phyloP scores from a whole-genome alignment of 2,329 filamentous ascomycete species.

The Tothia fuscella region DNA sequence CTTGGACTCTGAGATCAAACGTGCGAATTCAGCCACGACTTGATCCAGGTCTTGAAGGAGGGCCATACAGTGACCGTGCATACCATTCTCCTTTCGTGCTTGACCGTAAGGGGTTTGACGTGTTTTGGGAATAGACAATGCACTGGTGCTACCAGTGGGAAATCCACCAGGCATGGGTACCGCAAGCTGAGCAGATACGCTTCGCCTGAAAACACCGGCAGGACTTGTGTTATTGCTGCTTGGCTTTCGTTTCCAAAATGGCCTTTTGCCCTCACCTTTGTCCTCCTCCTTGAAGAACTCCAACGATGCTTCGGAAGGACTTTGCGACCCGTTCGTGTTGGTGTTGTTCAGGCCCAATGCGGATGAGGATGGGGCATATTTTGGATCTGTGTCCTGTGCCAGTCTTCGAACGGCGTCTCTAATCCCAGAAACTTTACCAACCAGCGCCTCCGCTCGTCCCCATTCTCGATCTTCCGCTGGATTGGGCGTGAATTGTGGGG shows the following conservation, averaged over 20 bases:
- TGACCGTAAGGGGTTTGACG: conserved; percentile 28
- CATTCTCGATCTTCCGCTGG: conserved; percentile 67
- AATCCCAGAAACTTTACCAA: conserved; percentile 76
- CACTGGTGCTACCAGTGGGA: conserved; percentile 21
- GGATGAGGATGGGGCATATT: conserved; percentile 33
- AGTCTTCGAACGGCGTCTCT: conserved; percentile 78
- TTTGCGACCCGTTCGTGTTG: conserved; percentile 24
- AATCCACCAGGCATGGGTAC: conserved; percentile 31
- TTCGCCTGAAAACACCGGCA: conserved; percentile 34
- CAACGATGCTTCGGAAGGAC: conserved; percentile 31
- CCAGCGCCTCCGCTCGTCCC: conserved; percentile 72
- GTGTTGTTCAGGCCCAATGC: conserved; percentile 22
- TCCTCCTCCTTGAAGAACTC: conserved; percentile 41
- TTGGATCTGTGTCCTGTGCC: conserved; percentile 70
- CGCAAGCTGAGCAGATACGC: conserved; percentile 41
- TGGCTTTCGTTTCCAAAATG: conserved; percentile 89
- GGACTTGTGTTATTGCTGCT: conserved; percentile 38
- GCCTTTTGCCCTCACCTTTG: conserved; percentile 39
- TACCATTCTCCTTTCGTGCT: conserved; percentile 25
- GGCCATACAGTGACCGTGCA: conserved; percentile 73
- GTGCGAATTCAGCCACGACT: conserved; percentile 71
- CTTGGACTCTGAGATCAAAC: conserved; percentile 67
- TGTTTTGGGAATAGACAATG: conserved; percentile 22
- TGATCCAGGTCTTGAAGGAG: conserved; percentile 75
- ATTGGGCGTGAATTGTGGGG: conserved; percentile 13